phyloP scores from a whole-genome alignment of 768 basidiomycete genomes.

The Crepidotus variabilis region DNA sequence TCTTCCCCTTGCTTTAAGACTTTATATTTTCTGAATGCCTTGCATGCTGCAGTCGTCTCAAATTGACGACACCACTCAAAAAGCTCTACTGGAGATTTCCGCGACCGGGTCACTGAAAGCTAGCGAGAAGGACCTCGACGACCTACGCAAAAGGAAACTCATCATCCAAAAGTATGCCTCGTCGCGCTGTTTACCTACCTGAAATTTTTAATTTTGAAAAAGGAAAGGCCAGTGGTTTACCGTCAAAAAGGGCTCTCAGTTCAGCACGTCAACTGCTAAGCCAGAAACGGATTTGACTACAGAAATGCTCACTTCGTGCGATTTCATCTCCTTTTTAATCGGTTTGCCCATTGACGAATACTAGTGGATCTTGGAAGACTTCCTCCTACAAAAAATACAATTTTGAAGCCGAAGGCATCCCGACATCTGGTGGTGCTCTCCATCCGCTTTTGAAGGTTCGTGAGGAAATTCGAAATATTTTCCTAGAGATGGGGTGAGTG shows the following conservation, averaged over 20 bases:
- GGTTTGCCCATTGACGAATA: constrained; percentile 8
- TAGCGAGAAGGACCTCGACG: constrained; percentile 81
- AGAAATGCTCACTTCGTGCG: constrained; percentile 91
- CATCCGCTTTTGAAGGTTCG: constrained; percentile 97
- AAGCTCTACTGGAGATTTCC: constrained; percentile 70
- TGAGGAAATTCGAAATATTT: constrained; percentile 96
- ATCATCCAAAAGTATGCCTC: constrained; percentile 67
- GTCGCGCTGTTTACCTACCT: not conserved
- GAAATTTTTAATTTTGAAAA: constrained; percentile 7
- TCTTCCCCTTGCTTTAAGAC: constrained; percentile 12
- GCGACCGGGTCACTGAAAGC: constrained; percentile 65
- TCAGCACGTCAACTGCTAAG: constrained; percentile 89
- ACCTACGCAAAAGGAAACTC: constrained; percentile 90
- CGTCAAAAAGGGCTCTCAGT: constrained; percentile 78
- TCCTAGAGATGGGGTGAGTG: constrained; percentile 97
- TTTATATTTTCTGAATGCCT: not conserved
- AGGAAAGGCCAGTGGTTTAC: constrained; percentile 98
- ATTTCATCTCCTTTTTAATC: constrained; percentile 7
- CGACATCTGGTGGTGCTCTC: constrained; percentile 85
- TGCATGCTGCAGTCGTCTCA: constrained; percentile 44
- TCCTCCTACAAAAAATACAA: constrained; percentile 97
- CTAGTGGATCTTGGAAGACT: constrained; percentile 91
- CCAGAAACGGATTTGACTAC: constrained; percentile 95
- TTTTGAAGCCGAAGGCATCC: constrained; percentile 93
- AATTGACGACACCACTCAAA: constrained; percentile 72